Percentiles rank a stretch among this genome's conserved stretches.
Conservation (phyloP, 1,139 yeast species). For the Scheffersomyces quercinus region DNA sequence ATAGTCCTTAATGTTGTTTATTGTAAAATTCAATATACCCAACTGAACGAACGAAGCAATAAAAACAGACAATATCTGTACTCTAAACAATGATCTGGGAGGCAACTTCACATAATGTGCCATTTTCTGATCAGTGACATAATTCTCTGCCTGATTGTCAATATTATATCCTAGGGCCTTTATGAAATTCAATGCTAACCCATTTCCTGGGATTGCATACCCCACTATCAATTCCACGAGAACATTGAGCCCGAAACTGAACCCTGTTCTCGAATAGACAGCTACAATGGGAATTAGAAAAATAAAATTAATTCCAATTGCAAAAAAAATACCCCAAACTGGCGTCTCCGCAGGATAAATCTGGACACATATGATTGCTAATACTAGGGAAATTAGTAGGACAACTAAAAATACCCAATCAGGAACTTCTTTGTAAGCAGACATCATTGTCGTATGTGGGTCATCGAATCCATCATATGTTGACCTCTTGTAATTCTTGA, state of each 20-base stretch:
- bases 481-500: constrained; percentile 9
- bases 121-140: constrained; percentile 36
- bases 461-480: constrained; percentile 16
- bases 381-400: constrained; percentile 13
- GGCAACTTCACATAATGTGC: constrained; percentile 38
- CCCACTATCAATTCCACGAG: constrained; percentile 22
- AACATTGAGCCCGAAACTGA: constrained; percentile 19
- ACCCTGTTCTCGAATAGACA: constrained; percentile 19
- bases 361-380: constrained; percentile 18
- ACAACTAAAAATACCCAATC: constrained; percentile 15
- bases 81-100: constrained; percentile 34
- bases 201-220: constrained; percentile 21
- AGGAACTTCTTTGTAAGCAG: constrained; percentile 17
- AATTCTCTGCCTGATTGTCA: constrained; percentile 37
- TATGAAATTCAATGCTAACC: constrained; percentile 19
- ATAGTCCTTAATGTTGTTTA: constrained; percentile 24
- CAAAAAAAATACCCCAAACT: constrained; percentile 23
- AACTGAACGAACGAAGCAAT: constrained; percentile 26
- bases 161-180: constrained; percentile 24
- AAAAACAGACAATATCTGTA: constrained; percentile 32
- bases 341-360: constrained; percentile 22
- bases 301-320: constrained; percentile 20
- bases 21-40: constrained; percentile 30
- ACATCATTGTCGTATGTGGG: constrained; percentile 16
- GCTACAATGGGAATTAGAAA: constrained; percentile 20